A percentile compares a stretch with the other conserved stretches of the same genome.
Conservation (phyloP, 1,139 yeast species). For the Trichomonascaceae sp. region DNA sequence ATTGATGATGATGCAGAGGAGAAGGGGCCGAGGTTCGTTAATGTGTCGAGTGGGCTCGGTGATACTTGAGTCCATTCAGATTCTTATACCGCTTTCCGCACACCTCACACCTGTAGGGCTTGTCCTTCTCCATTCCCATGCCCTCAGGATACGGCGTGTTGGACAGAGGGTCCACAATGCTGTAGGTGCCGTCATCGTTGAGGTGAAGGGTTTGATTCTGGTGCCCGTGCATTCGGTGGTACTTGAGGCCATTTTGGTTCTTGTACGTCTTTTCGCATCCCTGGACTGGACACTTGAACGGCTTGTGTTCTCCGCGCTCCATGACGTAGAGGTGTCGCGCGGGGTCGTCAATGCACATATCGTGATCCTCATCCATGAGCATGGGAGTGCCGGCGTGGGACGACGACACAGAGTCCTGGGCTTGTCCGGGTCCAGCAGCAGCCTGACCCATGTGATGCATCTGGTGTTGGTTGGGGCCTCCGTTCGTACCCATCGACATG, state of each 20-base stretch:
- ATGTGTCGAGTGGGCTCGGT: constrained; percentile 95
- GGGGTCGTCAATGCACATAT: constrained; percentile 52
- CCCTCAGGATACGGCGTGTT: constrained; percentile 89
- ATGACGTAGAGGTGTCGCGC: constrained; percentile 86
- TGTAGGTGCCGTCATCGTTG: constrained; percentile 86
- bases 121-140: constrained; percentile 84
- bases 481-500: background rate
- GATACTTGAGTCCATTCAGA: constrained; percentile 90
- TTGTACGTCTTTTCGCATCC: constrained; percentile 97
- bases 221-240: constrained; percentile 93
- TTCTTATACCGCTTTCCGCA: constrained; percentile 97
- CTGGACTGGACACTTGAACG: constrained; percentile 93
- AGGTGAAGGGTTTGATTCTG: constrained; percentile 86
- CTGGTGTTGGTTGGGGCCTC: too few relatives aligned
- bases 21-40: constrained; percentile 22
- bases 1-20: background rate
- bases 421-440: background rate
- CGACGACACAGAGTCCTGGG: constrained; percentile 12
- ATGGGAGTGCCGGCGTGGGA: constrained; percentile 16
- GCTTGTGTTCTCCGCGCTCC: constrained; percentile 87
- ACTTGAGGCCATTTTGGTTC: constrained; percentile 93
- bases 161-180: constrained; percentile 86
- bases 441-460: background rate
- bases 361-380: constrained; percentile 30
- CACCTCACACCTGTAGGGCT: constrained; percentile 95